phyloP scores from a whole-genome alignment of 306 rosid species.

The Pterocarpus macrocarpus region DNA sequence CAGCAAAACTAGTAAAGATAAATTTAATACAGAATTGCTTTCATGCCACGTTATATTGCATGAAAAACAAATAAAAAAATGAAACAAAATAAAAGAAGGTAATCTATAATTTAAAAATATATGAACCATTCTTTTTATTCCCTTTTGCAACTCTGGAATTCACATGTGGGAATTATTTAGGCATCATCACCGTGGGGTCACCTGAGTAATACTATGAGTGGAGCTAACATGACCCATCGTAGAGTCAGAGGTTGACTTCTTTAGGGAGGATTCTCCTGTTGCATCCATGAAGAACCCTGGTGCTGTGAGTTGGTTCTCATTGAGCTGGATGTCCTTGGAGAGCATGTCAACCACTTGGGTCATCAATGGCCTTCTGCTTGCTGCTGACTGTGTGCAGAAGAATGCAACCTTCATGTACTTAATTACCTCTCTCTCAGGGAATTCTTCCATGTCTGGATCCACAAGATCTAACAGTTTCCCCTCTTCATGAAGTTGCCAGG shows the following conservation, averaged over 20 bases:
- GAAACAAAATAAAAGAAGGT: neutral
- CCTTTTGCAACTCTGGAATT: slow-evolving; percentile 7
- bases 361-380: slow-evolving; percentile 84
- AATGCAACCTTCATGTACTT: slow-evolving; percentile 91
- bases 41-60: neutral
- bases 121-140: neutral
- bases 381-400: slow-evolving; percentile 85
- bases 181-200: slow-evolving; percentile 68
- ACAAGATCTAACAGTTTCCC: slow-evolving; percentile 74
- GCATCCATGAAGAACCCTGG: slow-evolving; percentile 77
- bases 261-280: slow-evolving; percentile 56
- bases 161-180: neutral
- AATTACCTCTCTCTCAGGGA: slow-evolving; percentile 69
- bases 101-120: neutral
- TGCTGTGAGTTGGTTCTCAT: slow-evolving; percentile 75
- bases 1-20: neutral
- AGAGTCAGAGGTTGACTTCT: slow-evolving; percentile 41
- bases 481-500: slow-evolving; percentile 91
- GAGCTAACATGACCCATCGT: slow-evolving; percentile 53
- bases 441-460: slow-evolving; percentile 71
- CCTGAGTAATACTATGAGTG: slow-evolving; percentile 59
- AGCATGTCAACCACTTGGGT: slow-evolving; percentile 84
- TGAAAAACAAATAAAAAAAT: neutral
- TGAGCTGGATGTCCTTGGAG: slow-evolving; percentile 72
- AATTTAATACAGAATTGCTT: neutral